Base-by-base conservation (phyloP, 495 filamentous ascomycete genomes). In the Penicillium pulvis region DNA sequence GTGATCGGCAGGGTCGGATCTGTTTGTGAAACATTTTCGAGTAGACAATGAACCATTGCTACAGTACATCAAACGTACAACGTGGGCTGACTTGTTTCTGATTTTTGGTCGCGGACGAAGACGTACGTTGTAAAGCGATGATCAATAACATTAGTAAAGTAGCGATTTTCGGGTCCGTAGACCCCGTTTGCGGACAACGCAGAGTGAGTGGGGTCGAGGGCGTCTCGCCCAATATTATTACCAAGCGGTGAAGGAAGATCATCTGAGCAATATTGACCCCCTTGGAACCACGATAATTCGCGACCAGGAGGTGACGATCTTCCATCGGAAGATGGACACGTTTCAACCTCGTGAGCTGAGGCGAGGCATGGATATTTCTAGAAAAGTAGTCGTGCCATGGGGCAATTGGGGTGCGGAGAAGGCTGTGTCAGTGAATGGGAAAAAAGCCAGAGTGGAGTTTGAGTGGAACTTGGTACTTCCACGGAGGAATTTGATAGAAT, bases 181-280 rank as follows among this genome's bases (percentile, higher is more conserved):
- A 31, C 9, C 46, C 46, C 46, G 46, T 49, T 49, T 30, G 46
- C 46, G 46, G 46, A 48, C 26, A 31, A 17, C 46, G 26, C 46
- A 49, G 46, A 30, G 26, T 6, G 19, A 8, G 33, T 36, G 46
- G 26, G 16, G 26, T 49, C 46, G 24, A 28, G n/a, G 46, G 11
- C 12, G 45, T 47, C 20, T 49, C 46, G 46, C 14, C 26, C 46
- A 19, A 49, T 28, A n/a, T 49, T 49, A 28, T 49, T 17, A 49
- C 24, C 46, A 31, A 49, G 46, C 46, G 46, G 46, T 49, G 46
- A 49, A 31, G 26, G 46, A 19, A 31, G 46, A 49, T 49, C 46
- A 49, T 28, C 26, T 30, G 46, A 49, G 46, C 46, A 28, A 49
- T 49, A 49, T 17, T 12, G 26, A 9, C 0, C 4, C 16, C 9